Conservation (phyloP, 2,329 filamentous ascomycete species). For the Monosporascus sp. region DNA sequence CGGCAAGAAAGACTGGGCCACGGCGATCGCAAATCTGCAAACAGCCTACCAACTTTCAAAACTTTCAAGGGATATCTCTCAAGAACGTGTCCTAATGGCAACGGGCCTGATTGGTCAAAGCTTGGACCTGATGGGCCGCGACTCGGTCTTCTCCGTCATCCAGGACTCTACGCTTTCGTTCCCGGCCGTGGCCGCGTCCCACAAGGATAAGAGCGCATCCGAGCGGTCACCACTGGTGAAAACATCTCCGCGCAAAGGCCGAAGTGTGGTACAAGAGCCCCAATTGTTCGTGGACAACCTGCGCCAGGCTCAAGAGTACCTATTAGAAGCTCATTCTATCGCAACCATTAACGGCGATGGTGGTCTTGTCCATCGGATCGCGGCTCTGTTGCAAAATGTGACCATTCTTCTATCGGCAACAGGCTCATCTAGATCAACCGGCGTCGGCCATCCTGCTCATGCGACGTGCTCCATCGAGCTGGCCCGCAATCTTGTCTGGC, state of each 20-base stretch:
- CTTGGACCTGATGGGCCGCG: slow-evolving; percentile 66
- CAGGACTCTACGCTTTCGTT: slow-evolving; percentile 91
- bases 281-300: slow-evolving; percentile 54
- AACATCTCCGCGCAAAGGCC: slow-evolving; percentile 27
- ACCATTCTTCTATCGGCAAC: slow-evolving; percentile 62
- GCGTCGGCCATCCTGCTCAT: slow-evolving; percentile 47
- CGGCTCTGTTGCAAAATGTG: slow-evolving; percentile 59
- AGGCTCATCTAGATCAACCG: slow-evolving; percentile 39
- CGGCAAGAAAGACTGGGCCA: slow-evolving; percentile 49
- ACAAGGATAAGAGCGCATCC: slow-evolving; percentile 33
- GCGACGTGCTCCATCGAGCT: slow-evolving; percentile 63
- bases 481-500: slow-evolving; percentile 63
- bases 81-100: slow-evolving; percentile 58
- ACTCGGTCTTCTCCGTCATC: slow-evolving; percentile 83
- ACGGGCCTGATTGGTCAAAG: slow-evolving; percentile 64
- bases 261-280: slow-evolving; percentile 18
- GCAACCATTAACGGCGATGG: slow-evolving; percentile 51
- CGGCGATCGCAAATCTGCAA: slow-evolving; percentile 52
- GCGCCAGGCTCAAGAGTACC: slow-evolving; percentile 58
- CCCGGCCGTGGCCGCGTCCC: slow-evolving; percentile 54
- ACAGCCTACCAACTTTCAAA: slow-evolving; percentile 41
- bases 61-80: slow-evolving; percentile 34
- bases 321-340: slow-evolving; percentile 58
- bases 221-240: slow-evolving; percentile 32
- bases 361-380: slow-evolving; percentile 57